Conservation (phyloP, 2,329 filamentous ascomycete species). For the Drechslera avenae region DNA sequence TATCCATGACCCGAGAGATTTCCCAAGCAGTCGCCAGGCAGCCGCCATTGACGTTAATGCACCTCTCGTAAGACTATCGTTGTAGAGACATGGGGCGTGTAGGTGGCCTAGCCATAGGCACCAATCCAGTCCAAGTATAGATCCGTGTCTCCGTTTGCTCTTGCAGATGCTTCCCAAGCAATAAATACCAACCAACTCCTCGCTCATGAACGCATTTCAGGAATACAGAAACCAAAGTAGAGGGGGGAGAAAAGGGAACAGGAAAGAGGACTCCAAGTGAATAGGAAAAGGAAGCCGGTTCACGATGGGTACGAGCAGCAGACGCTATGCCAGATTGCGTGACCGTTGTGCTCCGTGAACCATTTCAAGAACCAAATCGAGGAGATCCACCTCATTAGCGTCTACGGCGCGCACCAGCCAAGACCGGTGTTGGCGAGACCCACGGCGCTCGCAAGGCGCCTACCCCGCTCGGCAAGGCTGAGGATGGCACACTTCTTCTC, state of each 20-base stretch:
- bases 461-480: constrained; percentile 39
- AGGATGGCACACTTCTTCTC: constrained; percentile 42
- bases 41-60: constrained; percentile 1
- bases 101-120: constrained; percentile 8
- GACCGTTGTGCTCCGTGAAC: constrained; percentile 12
- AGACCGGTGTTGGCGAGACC: constrained; percentile 37
- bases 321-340: background rate
- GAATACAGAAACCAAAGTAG: constrained; percentile 2
- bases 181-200: constrained; percentile 32
- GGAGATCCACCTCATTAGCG: constrained; percentile 36
- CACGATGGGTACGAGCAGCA: background rate
- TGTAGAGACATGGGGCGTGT: background rate
- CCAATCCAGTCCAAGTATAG: constrained; percentile 12
- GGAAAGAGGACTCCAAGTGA: constrained; percentile 10
- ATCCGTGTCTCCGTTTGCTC: constrained; percentile 17
- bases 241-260: constrained; percentile 7
- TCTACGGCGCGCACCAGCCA: constrained; percentile 44
- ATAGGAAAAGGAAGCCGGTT: constrained; percentile 8
- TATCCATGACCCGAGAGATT: background rate
- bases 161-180: constrained; percentile 21
- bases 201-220: constrained; percentile 22
- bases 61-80: constrained; percentile 2
- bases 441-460: constrained; percentile 31
- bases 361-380: constrained; percentile 9
- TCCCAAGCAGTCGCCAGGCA: background rate